Evolutionary conservation across 2,329 filamentous ascomycete species (phyloP), one percentile per base, ranked within the genome.

Genomic region (Scopulariopsis brevicaulis): DNA sequence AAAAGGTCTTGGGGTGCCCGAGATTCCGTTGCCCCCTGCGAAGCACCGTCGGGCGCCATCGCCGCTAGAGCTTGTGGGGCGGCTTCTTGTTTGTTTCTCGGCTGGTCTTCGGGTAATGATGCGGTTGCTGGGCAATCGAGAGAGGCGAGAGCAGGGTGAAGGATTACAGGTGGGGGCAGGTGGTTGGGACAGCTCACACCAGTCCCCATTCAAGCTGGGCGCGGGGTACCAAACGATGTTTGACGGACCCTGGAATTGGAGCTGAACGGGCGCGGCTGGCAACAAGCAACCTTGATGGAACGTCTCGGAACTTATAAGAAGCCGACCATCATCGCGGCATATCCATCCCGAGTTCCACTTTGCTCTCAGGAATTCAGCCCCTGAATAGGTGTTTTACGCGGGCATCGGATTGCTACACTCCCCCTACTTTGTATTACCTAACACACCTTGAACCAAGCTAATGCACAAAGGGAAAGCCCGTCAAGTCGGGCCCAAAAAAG

Each of bases 21-120:
- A 22, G 35, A 35, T 20, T 20, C 10, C 22, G 53, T 54, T 35
- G 53, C 53, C 28, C 32, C 51, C n/a, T 32, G 35, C 22, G 22
- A 22, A 10, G 37, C 37, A 37, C 18, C 15, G 20, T 28, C 28
- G 40, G 37, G 35, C 18, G 20, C 35, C 18, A 56, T 56, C 54
- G 28, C 35, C 54, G 24, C 40, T 28, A 3, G 11, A 32, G 54
- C 37, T 22, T 24, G 46, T 50, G 46, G 28, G 50, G 55, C 32
- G 25, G 40, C 24, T 14, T n/a, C 46, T 57, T 50, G 55, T 57
- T 57, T 52, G 34, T 56, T 56, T 56, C 46, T 57, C 55, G 55
- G 55, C 18, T 11, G 1, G 22, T 57, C 25, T 28, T 57, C 55
- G 55, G 55, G 20, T 57, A 57, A 57, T 35, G 40, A 37, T 52